Conservation (phyloP, 2,329 filamentous ascomycete genomes). For the Geosmithia morbida region DNA sequence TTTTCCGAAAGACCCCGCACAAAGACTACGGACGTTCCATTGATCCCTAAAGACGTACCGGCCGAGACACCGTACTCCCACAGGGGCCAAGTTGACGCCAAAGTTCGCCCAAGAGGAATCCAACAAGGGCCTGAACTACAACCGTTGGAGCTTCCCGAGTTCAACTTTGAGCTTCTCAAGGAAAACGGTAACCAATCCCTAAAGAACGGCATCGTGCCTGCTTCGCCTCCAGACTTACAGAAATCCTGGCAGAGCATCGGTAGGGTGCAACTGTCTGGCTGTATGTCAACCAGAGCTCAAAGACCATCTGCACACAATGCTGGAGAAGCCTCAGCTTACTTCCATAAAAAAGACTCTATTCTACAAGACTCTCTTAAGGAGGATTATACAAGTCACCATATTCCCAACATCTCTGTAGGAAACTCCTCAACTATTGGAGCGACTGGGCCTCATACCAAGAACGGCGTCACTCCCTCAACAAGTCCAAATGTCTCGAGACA, state of each 20-base stretch:
- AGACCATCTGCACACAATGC: neutral
- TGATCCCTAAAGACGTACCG: neutral
- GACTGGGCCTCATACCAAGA: neutral
- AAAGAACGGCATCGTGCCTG: neutral
- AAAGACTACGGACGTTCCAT: neutral
- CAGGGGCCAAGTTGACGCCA: neutral
- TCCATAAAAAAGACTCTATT: neutral
- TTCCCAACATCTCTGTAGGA: neutral
- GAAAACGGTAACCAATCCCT: neutral
- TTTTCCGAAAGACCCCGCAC: conserved; percentile 7
- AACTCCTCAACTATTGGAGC: too few relatives aligned
- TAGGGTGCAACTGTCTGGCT: neutral
- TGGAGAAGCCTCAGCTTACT: neutral
- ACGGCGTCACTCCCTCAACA: neutral
- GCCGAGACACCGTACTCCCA: neutral
- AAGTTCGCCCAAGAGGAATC: neutral
- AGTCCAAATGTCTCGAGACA: neutral
- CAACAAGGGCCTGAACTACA: neutral
- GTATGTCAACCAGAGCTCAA: neutral
- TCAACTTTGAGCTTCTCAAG: neutral
- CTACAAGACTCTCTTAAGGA: neutral
- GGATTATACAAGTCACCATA: neutral
- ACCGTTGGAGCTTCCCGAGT: neutral
- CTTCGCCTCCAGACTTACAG: neutral
- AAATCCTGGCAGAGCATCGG: neutral